Evolutionary conservation across 129 eudicot species (phyloP).

Genomic region (Glebionis coronaria): DNA sequence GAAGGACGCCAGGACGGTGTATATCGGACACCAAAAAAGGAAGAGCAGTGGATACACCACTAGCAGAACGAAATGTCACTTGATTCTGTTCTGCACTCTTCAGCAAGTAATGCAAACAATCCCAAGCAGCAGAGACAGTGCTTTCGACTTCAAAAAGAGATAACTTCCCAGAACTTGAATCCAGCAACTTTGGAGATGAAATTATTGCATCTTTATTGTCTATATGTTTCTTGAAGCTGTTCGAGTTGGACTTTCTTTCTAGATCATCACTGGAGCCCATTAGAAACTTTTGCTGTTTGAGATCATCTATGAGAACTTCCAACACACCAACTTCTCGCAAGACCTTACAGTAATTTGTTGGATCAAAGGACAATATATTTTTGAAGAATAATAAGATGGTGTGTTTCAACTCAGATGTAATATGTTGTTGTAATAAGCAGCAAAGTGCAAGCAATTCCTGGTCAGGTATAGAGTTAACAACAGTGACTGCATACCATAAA

Average conservation of each 20-base stretch:
- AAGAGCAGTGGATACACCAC: conserved; percentile 71
- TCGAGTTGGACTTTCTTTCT: conserved; percentile 65
- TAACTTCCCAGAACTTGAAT: conserved; percentile 74
- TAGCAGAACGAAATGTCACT: conserved; percentile 79
- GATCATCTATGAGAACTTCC: conserved; percentile 90
- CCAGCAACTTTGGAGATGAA: conserved; percentile 84
- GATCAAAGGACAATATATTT: conserved; percentile 85
- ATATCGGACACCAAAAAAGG: conserved; percentile 80
- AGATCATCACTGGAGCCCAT: conserved; percentile 47
- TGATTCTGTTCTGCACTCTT: conserved; percentile 96
- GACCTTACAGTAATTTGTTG: conserved; percentile 94
- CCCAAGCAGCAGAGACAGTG: conserved; percentile 80
- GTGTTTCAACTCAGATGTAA: conserved; percentile 68
- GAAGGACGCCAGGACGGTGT: conserved; percentile 91
- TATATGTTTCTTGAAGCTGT: conserved; percentile 78
- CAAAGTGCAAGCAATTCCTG: conserved; percentile 96
- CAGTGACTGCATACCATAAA: conserved; percentile 98
- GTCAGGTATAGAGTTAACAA: conserved; percentile 91
- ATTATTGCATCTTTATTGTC: conserved; percentile 78
- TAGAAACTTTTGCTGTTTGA: conserved; percentile 77
- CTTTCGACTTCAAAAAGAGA: conserved; percentile 81
- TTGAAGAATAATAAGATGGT: conserved; percentile 82
- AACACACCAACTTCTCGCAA: conserved; percentile 95
- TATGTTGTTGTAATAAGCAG: conserved; percentile 94
- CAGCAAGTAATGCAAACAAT: conserved; percentile 77